Base-by-base conservation (phyloP, 73 alveolate species). In the Paramecium tetraurelia region DNA sequence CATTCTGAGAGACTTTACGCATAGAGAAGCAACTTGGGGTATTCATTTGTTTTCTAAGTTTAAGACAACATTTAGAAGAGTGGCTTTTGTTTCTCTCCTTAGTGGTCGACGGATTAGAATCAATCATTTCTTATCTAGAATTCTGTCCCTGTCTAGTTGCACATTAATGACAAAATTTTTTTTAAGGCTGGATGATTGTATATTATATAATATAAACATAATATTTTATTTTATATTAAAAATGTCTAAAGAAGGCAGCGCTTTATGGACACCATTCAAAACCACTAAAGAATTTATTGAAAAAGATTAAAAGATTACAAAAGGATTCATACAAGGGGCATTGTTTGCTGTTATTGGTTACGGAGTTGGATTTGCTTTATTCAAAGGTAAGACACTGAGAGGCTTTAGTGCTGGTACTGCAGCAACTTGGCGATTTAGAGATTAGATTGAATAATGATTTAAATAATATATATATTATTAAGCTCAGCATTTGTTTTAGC, bases 1-100 rank as follows among this genome's bases (percentile, higher is more conserved):
- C 87, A 96, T 98, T 31, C 85, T 96, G 27, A 38, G 92, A 20
- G 92, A 92, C 4, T 89, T 71, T 48, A 70, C 71, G 0, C 70
- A 70, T 14, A 38, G 94, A 24, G 94, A 89, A 69, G 94, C 75
- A 41, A 14, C 46, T 40, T 80, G 90, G 90, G 50, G 90, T 80
- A 80, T 16, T 27, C 6, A 22, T n/a, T 24, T 40, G 14, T 77
- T 20, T 24, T 0, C 16, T 53, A 43, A 58, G n/a, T 4, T 18
- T 53, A 46, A 46, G 70, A 44, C 24, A 71, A 89, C 24, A 71
- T 89, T 20, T 11, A 77, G 9, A 71, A 68, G 12, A 89, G 68
- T 40, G 93, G 93, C 2, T 89, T 71, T 63, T 11, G n/a, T 48
- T 89, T 89, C 31, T 41, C 92, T 71, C 90, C 92, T n/a, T 46